Percentiles rank a stretch among this genome's conserved stretches.
These are phyloP conservation scores for Coniella lustricola DNA, from an alignment of 2,329 filamentous ascomycete species.

Conservation along the genomic window DNA sequence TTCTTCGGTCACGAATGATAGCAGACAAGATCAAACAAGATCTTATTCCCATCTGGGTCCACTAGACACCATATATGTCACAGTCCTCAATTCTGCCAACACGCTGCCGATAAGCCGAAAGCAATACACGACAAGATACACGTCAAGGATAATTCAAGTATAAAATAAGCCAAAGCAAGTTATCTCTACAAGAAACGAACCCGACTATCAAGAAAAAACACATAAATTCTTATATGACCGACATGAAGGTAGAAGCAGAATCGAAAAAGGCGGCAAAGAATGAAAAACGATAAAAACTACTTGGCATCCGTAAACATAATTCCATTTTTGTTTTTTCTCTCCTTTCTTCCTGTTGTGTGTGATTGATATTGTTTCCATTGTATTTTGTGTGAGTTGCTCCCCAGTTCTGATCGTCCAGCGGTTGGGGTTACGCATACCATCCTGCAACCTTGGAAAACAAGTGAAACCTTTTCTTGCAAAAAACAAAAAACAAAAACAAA, in stretches of 20 bases:
- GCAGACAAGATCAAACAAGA: too few relatives aligned
- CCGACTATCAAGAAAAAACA: background rate
- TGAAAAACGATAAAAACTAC: background rate
- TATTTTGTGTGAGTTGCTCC: background rate
- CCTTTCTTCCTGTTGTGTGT: background rate
- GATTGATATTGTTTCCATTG: background rate
- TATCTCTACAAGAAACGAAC: too few relatives aligned
- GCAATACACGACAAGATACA: conserved; percentile 12
- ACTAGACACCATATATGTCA: too few relatives aligned
- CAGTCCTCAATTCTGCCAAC: too few relatives aligned
- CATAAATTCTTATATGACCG: background rate
- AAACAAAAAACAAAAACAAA: too few relatives aligned
- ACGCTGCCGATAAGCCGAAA: background rate
- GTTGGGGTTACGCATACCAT: conserved; percentile 5
- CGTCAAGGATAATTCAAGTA: background rate
- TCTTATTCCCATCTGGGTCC: too few relatives aligned
- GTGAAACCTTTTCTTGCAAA: too few relatives aligned
- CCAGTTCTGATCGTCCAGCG: conserved; percentile 2
- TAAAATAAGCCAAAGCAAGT: too few relatives aligned
- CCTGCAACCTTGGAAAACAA: background rate
- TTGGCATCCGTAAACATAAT: too few relatives aligned
- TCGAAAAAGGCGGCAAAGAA: too few relatives aligned
- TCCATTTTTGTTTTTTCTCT: background rate
- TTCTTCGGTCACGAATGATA: too few relatives aligned
- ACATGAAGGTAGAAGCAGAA: too few relatives aligned